These are phyloP conservation scores for Aspergillus pseudoterreus DNA, from an alignment of 2,329 filamentous ascomycete species.

Conservation along the genomic window DNA sequence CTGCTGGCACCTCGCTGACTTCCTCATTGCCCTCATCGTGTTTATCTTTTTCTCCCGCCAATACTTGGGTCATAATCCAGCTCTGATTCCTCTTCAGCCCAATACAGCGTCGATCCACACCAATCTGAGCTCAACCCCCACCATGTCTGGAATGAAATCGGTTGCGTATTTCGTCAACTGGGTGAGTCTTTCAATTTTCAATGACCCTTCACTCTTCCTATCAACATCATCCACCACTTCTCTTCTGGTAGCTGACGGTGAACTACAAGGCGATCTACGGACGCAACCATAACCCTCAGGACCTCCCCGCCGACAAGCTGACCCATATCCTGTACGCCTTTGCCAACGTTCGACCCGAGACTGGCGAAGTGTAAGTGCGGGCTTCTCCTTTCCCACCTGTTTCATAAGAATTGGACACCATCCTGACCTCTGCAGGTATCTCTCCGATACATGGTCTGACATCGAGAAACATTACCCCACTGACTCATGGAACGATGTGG, in stretches of 20 bases:
- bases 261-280: constrained; percentile 68
- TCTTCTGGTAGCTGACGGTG: background rate
- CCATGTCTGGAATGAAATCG: constrained; percentile 30
- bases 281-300: constrained; percentile 75
- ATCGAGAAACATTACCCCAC: constrained; percentile 63
- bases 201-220: too few species aligned
- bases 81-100: constrained; percentile 10
- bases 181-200: constrained; percentile 26
- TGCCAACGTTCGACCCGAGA: constrained; percentile 74
- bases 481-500: constrained; percentile 66
- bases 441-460: constrained; percentile 68
- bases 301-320: constrained; percentile 73
- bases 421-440: constrained; percentile 29
- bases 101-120: background rate
- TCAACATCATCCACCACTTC: too few species aligned
- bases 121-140: constrained; percentile 10
- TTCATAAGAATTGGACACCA: constrained; percentile 5
- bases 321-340: constrained; percentile 89
- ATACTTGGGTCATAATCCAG: constrained; percentile 11
- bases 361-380: constrained; percentile 66
- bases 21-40: constrained; percentile 5
- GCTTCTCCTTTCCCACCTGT: background rate
- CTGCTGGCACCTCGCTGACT: constrained; percentile 5
- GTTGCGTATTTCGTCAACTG: constrained; percentile 46
- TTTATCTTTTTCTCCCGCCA: constrained; percentile 8